Evolutionary conservation across 2,329 filamentous ascomycete species (phyloP).

Genomic region (Trichoderma semiorbis): DNA sequence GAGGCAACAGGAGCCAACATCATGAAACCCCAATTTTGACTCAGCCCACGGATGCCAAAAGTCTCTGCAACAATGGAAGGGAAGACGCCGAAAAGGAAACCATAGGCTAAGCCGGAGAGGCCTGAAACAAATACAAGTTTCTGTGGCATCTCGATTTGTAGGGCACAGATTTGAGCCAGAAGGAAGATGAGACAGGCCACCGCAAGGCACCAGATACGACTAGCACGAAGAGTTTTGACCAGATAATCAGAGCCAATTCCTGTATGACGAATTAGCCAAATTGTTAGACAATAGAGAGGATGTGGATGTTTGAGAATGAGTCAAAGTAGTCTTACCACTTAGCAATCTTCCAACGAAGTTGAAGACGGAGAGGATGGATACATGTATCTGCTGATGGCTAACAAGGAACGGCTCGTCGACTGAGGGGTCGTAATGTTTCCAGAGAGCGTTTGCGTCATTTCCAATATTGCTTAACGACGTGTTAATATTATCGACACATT

Average conservation of each 20-base stretch:
- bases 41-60: slow-evolving; percentile 85
- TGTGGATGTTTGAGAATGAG: not conserved
- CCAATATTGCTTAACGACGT: slow-evolving; percentile 73
- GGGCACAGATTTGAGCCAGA: slow-evolving; percentile 71
- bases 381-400: slow-evolving; percentile 81
- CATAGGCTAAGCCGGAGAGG: slow-evolving; percentile 84
- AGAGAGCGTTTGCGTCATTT: slow-evolving; percentile 81
- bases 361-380: slow-evolving; percentile 86
- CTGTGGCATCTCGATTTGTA: slow-evolving; percentile 73
- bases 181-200: slow-evolving; percentile 74
- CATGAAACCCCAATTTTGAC: slow-evolving; percentile 96
- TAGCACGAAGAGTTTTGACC: slow-evolving; percentile 74
- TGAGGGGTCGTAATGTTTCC: slow-evolving; percentile 77
- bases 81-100: slow-evolving; percentile 90
- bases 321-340: slow-evolving; percentile 54
- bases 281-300: not conserved
- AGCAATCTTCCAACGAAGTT: slow-evolving; percentile 79
- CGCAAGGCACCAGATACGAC: slow-evolving; percentile 87
- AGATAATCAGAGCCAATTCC: slow-evolving; percentile 89
- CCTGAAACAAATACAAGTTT: slow-evolving; percentile 74
- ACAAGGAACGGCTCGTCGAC: slow-evolving; percentile 72
- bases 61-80: slow-evolving; percentile 85
- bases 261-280: slow-evolving; percentile 27
- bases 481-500: slow-evolving; percentile 3
- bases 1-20: slow-evolving; percentile 83